Evolutionary conservation across 192 early-diverging fungal species (phyloP), one percentile per base, ranked within the genome.

Genomic region (Backusella sp.): DNA sequence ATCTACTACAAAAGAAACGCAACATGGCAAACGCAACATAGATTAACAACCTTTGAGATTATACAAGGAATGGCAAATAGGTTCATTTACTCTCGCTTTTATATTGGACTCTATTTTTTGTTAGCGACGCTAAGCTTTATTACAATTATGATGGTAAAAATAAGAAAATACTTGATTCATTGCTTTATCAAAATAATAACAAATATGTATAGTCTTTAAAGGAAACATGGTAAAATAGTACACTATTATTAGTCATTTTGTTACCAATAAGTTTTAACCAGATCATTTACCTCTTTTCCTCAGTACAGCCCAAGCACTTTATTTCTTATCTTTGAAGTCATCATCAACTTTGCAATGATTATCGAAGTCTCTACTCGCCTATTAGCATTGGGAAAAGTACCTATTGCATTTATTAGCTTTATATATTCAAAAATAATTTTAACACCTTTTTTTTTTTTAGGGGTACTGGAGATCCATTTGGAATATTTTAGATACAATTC

Each of bases 281-380:
- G 6, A 7, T 21, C 32, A 70, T 36, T 12, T 6, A 32, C 42
- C 56, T 36, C 21, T 72, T 26, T 17, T 69, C 32, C 76, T 56
- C 76, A 83, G 66, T 76, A 77, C 6, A 88, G 89, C 66, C 91
- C 88, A 12, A 90, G 90, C 44, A 46, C 86, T 23, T 84, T 90
- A 5, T 94, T 94, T 71, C 87, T 94, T 34, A 73, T 89, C 15
- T 77, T 93, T 39, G 93, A 94, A 73, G 84, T 86, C 28, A 86
- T 91, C 26, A 87, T 94, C 46, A 93, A 93, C 67, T 53, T 89
- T 21, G 90, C 90, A 68, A 94, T 94, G 93, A 88, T 92, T 68
- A 74, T 87, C 14, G 93, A 94, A 78, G 91, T 94, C 3, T 77
- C 80, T 2, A 84, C 91, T 32, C 88, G 93, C 11, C 74, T 87